Evolutionary conservation across 768 basidiomycete species (phyloP).

Genomic region (Sarcodon sp.): DNA sequence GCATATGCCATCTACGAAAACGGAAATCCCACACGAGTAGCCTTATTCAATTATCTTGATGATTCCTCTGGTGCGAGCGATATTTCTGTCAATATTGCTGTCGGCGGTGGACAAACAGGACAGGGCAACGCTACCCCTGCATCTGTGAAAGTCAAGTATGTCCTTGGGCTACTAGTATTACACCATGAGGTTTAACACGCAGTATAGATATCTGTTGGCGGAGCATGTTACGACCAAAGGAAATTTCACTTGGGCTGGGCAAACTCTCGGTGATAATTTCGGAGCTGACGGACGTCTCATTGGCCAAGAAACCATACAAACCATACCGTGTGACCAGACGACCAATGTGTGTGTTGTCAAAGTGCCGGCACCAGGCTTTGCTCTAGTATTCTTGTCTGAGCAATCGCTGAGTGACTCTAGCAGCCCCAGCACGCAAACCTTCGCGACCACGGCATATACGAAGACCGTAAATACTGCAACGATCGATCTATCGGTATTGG

Average conservation of each 20-base stretch:
- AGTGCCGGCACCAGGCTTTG: conserved; percentile 61
- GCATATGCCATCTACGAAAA: conserved; percentile 37
- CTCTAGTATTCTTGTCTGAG: conserved; percentile 56
- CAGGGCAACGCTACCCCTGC: conserved; percentile 11
- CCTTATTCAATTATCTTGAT: conserved; percentile 35
- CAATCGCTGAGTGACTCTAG: conserved; percentile 22
- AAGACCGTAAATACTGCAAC: conserved; percentile 40
- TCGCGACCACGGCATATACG: conserved; percentile 44
- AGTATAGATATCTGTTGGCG: conserved; percentile 19
- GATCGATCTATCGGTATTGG: conserved; percentile 38
- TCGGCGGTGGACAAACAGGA: conserved; percentile 14
- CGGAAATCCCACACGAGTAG: conserved; percentile 25
- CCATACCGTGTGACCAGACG: conserved; percentile 22
- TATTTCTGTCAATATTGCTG: conserved; percentile 21
- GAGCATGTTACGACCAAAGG: conserved; percentile 26
- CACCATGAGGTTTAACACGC: neutral
- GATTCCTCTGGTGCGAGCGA: conserved; percentile 27
- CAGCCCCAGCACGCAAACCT: conserved; percentile 29
- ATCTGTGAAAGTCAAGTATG: conserved; percentile 19
- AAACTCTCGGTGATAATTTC: conserved; percentile 20
- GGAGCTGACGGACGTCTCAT: conserved; percentile 26
- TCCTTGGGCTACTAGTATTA: neutral
- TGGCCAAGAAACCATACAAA: conserved; percentile 18
- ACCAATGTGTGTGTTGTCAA: conserved; percentile 42
- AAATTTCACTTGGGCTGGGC: conserved; percentile 37